A percentile compares a stretch with the other conserved stretches of the same genome.
These are phyloP conservation scores for Kodamaea nitidulidarum DNA, from an alignment of 805 yeast genomes.

Conservation along the genomic window DNA sequence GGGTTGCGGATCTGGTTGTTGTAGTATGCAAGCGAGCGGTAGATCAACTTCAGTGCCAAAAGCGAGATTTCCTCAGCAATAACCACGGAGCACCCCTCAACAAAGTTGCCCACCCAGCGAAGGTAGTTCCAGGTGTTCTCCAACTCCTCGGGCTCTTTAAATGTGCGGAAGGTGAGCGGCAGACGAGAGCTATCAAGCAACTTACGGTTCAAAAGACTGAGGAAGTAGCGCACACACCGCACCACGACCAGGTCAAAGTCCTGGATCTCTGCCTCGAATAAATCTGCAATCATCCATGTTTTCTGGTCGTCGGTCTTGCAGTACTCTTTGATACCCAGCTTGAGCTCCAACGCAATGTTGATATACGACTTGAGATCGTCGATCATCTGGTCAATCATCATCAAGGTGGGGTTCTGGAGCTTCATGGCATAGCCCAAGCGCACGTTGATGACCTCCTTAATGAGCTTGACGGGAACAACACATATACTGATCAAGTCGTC, in stretches of 20 bases:
- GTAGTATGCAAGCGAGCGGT: conserved; percentile 65
- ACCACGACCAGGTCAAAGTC: conserved; percentile 63
- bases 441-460: conserved; percentile 71
- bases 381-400: conserved; percentile 93
- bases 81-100: conserved; percentile 77
- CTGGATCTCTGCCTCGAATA: conserved; percentile 49
- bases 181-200: conserved; percentile 70
- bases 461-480: conserved; percentile 71
- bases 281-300: conserved; percentile 69
- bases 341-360: conserved; percentile 67
- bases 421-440: conserved; percentile 75
- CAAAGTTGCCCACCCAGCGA: conserved; percentile 68
- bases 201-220: conserved; percentile 69
- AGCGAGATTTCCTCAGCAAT: conserved; percentile 73
- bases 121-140: conserved; percentile 79
- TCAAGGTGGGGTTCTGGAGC: conserved; percentile 80
- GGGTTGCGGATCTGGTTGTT: conserved; percentile 62
- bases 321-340: conserved; percentile 60
- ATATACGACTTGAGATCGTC: conserved; percentile 79
- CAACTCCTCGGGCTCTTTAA: conserved; percentile 87
- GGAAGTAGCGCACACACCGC: conserved; percentile 68
- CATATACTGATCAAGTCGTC: conserved; percentile 62
- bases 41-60: conserved; percentile 63
- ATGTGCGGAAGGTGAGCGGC: conserved; percentile 65
- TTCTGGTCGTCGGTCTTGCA: conserved; percentile 48